These are phyloP conservation scores for Lepiota subincarnata DNA, from an alignment of 768 basidiomycete species.

Conservation along the genomic window DNA sequence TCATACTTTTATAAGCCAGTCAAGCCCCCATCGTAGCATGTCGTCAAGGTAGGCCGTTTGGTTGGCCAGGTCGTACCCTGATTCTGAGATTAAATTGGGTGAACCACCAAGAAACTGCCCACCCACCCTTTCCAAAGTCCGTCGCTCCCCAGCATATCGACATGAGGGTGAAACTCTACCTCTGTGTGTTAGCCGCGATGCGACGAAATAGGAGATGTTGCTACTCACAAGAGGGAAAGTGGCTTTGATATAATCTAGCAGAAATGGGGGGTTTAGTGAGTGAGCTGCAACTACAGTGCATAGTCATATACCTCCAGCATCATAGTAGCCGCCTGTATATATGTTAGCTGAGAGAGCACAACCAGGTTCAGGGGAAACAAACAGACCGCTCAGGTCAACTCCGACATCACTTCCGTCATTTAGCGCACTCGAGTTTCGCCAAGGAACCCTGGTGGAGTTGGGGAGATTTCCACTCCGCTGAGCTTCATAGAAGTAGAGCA, in stretches of 20 bases:
- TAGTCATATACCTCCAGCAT: constrained; percentile 73
- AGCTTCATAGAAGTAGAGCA: constrained; percentile 88
- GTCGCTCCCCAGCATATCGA: constrained; percentile 89
- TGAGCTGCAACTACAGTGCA: not conserved
- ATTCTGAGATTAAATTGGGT: constrained; percentile 1
- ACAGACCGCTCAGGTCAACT: constrained; percentile 66
- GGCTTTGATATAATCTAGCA: constrained; percentile 79
- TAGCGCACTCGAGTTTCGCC: constrained; percentile 81
- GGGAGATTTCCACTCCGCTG: constrained; percentile 81
- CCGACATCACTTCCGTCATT: constrained; percentile 73
- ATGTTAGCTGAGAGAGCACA: not conserved
- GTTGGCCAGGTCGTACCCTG: constrained; percentile 79
- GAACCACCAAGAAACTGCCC: not conserved
- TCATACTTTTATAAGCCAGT: constrained; percentile 85
- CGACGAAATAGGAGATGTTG: not conserved
- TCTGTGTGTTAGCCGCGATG: not conserved
- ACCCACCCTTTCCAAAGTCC: constrained; percentile 71
- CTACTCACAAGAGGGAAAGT: constrained; percentile 73
- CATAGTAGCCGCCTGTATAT: constrained; percentile 69
- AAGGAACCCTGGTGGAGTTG: constrained; percentile 65
- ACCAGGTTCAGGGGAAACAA: not conserved
- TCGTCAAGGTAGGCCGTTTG: constrained; percentile 91
- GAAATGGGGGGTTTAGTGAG: constrained; percentile 8
- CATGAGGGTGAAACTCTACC: constrained; percentile 75
- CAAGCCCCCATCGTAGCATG: constrained; percentile 86